These are phyloP conservation scores for Trametes maxima DNA, from an alignment of 768 basidiomycete genomes.

Conservation along the genomic window DNA sequence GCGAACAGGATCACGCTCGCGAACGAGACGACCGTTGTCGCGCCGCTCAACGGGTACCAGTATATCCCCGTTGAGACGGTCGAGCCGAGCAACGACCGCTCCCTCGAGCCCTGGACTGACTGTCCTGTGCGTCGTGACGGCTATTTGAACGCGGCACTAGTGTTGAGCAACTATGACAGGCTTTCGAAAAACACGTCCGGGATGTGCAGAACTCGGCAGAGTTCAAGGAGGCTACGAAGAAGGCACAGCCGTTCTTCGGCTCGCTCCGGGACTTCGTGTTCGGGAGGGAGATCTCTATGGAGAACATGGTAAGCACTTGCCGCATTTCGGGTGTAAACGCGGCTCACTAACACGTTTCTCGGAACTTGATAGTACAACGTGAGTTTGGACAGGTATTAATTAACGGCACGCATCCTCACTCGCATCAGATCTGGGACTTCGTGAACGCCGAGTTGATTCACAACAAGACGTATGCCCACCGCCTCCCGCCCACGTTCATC, in stretches of 20 bases:
- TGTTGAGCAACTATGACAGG: conserved; percentile 37
- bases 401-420: neutral
- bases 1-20: conserved; percentile 76
- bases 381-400: conserved; percentile 31
- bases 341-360: neutral
- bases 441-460: conserved; percentile 75
- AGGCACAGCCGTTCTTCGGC: conserved; percentile 67
- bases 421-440: conserved; percentile 69
- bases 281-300: conserved; percentile 64
- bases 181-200: conserved; percentile 65
- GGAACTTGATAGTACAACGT: conserved; percentile 66
- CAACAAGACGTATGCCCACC: conserved; percentile 80
- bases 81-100: conserved; percentile 80
- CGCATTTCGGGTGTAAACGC: neutral
- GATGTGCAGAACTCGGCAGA: conserved; percentile 61
- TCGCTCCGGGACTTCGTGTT: conserved; percentile 71
- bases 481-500: conserved; percentile 76
- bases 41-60: conserved; percentile 77
- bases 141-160: neutral
- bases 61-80: conserved; percentile 93
- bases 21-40: conserved; percentile 69
- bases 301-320: conserved; percentile 60
- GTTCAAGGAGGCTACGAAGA: conserved; percentile 63
- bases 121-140: conserved; percentile 47
- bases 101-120: conserved; percentile 78